Percentiles rank a stretch among this genome's conserved stretches.
Evolutionary conservation across 139 green algal genomes (phyloP).

Genomic region (Picochlorum sp.): DNA sequence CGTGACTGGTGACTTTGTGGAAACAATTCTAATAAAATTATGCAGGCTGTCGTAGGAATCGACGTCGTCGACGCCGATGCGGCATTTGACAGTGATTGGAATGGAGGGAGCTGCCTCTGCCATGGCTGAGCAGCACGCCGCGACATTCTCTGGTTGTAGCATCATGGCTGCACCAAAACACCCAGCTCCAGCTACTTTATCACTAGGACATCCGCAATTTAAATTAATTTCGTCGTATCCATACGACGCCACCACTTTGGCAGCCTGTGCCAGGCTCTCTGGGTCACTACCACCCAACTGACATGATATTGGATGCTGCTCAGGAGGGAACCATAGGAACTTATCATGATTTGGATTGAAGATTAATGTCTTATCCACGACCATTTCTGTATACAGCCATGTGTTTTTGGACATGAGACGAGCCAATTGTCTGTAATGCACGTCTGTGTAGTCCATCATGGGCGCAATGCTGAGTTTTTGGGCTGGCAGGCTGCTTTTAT

Average conservation of each 20-base stretch:
- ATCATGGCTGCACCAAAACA: conserved; percentile 89
- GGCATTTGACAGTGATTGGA: conserved; percentile 80
- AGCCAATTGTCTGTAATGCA: conserved; percentile 79
- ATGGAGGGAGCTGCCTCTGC: conserved; percentile 14
- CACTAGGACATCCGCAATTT: conserved; percentile 88
- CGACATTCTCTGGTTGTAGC: conserved; percentile 67
- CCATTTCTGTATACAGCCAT: conserved; percentile 90
- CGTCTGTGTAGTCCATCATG: conserved; percentile 90
- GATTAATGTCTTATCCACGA: conserved; percentile 82
- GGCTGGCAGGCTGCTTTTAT: neutral
- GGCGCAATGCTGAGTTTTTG: conserved; percentile 69
- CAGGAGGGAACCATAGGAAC: conserved; percentile 76
- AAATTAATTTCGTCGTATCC: conserved; percentile 92
- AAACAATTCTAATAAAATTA: conserved; percentile 63
- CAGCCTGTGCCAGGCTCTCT: conserved; percentile 48
- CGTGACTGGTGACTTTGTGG: conserved; percentile 35
- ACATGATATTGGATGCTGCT: conserved; percentile 82
- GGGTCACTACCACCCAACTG: conserved; percentile 84
- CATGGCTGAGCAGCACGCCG: conserved; percentile 57
- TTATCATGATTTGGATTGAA: conserved; percentile 47
- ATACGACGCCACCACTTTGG: conserved; percentile 47
- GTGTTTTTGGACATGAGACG: conserved; percentile 66
- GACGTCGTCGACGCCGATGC: conserved; percentile 63
- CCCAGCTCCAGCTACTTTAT: conserved; percentile 77
- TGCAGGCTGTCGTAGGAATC: conserved; percentile 62